Percentiles rank a stretch among this genome's conserved stretches.
phyloP scores from a whole-genome alignment of 2,329 filamentous ascomycete genomes.

The Botrytis medusae region DNA sequence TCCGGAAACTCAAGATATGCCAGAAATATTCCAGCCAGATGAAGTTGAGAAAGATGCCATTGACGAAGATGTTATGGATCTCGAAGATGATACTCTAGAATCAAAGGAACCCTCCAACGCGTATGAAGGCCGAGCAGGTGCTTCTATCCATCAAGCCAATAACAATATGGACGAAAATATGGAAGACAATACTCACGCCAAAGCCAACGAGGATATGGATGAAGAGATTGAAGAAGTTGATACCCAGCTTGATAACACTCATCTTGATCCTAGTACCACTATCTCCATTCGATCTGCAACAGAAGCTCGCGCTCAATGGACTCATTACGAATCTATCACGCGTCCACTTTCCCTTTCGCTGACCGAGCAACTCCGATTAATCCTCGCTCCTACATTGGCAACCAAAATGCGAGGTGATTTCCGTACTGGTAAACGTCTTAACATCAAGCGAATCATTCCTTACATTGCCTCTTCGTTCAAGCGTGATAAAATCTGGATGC shows the following conservation, averaged over 20 bases:
- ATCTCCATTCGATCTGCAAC: slow-evolving; percentile 43
- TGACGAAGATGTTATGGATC: slow-evolving; percentile 45
- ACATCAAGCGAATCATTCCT: slow-evolving; percentile 98
- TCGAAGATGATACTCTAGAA: slow-evolving; percentile 43
- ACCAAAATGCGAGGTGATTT: slow-evolving; percentile 97
- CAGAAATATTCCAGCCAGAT: slow-evolving; percentile 49
- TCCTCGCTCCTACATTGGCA: slow-evolving; percentile 89
- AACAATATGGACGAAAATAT: slow-evolving; percentile 49
- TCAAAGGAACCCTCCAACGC: slow-evolving; percentile 47
- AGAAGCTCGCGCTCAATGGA: slow-evolving; percentile 76
- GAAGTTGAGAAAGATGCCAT: slow-evolving; percentile 48
- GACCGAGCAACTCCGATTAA: slow-evolving; percentile 92
- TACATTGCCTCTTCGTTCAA: slow-evolving; percentile 99
- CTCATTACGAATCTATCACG: slow-evolving; percentile 78
- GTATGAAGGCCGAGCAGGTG: slow-evolving; percentile 59
- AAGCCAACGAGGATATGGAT: slow-evolving; percentile 39
- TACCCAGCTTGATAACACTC: slow-evolving; percentile 70
- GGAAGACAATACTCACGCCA: slow-evolving; percentile 50
- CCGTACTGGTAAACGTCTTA: slow-evolving; percentile 95
- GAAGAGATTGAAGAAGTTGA: slow-evolving; percentile 42
- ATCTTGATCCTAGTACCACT: slow-evolving; percentile 49
- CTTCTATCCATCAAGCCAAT: slow-evolving; percentile 51
- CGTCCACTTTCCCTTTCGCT: slow-evolving; percentile 84
- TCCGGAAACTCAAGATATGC: slow-evolving; percentile 59
- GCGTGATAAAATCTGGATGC: slow-evolving; percentile 99